Evolutionary conservation across 2,329 filamentous ascomycete species (phyloP), one percentile per base, ranked within the genome.

Genomic region (Aspergillus sp.): DNA sequence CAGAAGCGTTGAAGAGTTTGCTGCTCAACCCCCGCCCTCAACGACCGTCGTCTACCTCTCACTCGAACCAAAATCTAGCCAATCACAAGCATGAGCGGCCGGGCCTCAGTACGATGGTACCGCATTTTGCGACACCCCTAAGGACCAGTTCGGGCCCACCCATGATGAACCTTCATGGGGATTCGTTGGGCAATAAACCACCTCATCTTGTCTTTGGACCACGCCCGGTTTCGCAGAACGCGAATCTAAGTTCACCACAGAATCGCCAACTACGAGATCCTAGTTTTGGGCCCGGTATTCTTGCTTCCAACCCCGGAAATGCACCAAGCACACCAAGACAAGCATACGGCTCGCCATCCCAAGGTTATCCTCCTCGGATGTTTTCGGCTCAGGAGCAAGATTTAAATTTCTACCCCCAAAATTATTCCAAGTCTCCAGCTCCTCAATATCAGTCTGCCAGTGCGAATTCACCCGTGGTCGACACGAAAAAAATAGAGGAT

Each of bases 401-500:
- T 37, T 58, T 60, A n/a, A 54, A 31, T 12, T 65, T 66, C 39
- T 59, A 63, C 14, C 67, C 67, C 17, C 68, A 70, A 3, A 57
- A 57, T 52, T 63, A 61, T 23, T 65, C 62, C 33, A 68, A 64
- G 48, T 61, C 62, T 12, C 59, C 62, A 45, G 57, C 66, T 53
- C 66, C 68, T 21, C 68, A 63, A 43, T 27, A 54, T 7, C 47
- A 66, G 52, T 55, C 67, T 3, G 55, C 61, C 3, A 67, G 57
- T 55, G 55, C 68, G 11, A 61, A 68, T n/a, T 62, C 68, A 8
- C 66, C 68, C 44, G 64, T 70, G 24, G 47, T 70, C 24, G 77
- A 78, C 58, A 76, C 75, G 4, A 76, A 76, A 63, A 71, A 75
- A 53, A 77, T 80, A 65, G 79, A 80, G 62, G 78, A 80, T 66